Percentiles rank a stretch among this genome's conserved stretches.
Conservation (phyloP, 352 stramenopile genomes). For the Plasmopara viticola region DNA sequence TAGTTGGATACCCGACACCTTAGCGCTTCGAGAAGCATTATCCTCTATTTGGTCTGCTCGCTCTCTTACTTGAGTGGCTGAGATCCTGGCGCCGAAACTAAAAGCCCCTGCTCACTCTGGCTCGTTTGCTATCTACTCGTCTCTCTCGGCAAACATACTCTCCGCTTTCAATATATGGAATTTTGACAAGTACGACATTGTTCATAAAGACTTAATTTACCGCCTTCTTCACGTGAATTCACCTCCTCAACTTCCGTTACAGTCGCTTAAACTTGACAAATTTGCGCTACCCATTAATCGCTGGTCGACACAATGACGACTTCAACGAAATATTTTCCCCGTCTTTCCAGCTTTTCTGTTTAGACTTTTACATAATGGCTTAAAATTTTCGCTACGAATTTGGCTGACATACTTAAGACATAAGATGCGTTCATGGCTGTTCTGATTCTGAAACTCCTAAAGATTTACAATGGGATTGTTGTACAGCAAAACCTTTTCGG, state of each 20-base stretch:
- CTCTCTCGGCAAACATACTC: not conserved
- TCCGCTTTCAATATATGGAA: not conserved
- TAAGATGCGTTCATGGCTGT: constrained; percentile 3
- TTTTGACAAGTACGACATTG: not conserved
- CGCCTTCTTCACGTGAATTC: not conserved
- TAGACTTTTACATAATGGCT: constrained; percentile 4
- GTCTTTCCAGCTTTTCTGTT: constrained; percentile 4
- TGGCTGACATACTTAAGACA: constrained; percentile 1
- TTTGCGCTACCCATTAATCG: not conserved
- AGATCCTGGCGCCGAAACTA: not conserved
- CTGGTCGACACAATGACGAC: not conserved
- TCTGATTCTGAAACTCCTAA: not conserved
- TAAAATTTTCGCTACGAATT: constrained; percentile 8
- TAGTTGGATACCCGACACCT: not conserved
- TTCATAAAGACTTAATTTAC: not conserved
- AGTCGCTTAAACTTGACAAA: not conserved
- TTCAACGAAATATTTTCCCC: constrained; percentile 3
- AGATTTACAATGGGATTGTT: constrained; percentile 1
- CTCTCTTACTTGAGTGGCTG: not conserved
- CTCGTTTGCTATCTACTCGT: not conserved
- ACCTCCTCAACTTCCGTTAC: not conserved
- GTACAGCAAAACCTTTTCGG: too few relatives aligned
- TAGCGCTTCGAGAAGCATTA: not conserved
- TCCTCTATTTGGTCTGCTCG: not conserved
- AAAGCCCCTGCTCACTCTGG: not conserved